Evolutionary conservation across 2,329 filamentous ascomycete genomes (phyloP), one percentile per base, ranked within the genome.

Genomic region (Coccinonectria pachysandricola): DNA sequence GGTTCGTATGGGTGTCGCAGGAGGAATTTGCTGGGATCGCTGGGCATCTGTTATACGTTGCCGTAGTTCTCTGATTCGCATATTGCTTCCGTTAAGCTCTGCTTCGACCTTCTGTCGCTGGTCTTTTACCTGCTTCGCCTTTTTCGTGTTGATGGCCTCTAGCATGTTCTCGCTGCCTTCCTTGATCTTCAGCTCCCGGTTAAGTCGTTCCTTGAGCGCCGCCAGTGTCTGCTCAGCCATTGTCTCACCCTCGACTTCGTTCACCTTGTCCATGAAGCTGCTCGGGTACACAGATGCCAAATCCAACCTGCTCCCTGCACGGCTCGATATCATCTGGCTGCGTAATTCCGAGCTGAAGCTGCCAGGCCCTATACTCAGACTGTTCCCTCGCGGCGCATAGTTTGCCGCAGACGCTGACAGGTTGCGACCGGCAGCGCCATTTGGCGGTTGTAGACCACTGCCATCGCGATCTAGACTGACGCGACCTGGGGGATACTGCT

Each of bases 151-250:
- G 39, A 98, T 62, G 8, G 91, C 91, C 60, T 98, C 91, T 19
- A 98, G 66, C 72, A 98, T 78, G 52, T 98, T 98, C 63, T 98
- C 91, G 31, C 88, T 95, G 12, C 91, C 91, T 46, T 88, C 82
- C 56, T 93, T 95, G 52, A 98, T 96, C 65, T 96, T 96, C 60
- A 87, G 78, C 60, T 98, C 92, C 47, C 92, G 88, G 42, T 86
- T 88, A 38, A 98, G 79, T 48, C 79, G 74, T 44, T 95, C 87
- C 46, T 80, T 78, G 36, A 95, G 68, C 26, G 73, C 65, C 12
- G 76, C 71, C 45, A 94, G 75, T 20, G 75, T 71, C 54, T 85
- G 76, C 52, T 93, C 85, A 9, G 75, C 68, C 7, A 66, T 68
- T 10, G 51, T 36, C 42, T 61, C 41, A 46, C 55, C 56, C 32